Evolutionary conservation across 2,329 filamentous ascomycete genomes (phyloP).

Genomic region (Neonectria sp.): DNA sequence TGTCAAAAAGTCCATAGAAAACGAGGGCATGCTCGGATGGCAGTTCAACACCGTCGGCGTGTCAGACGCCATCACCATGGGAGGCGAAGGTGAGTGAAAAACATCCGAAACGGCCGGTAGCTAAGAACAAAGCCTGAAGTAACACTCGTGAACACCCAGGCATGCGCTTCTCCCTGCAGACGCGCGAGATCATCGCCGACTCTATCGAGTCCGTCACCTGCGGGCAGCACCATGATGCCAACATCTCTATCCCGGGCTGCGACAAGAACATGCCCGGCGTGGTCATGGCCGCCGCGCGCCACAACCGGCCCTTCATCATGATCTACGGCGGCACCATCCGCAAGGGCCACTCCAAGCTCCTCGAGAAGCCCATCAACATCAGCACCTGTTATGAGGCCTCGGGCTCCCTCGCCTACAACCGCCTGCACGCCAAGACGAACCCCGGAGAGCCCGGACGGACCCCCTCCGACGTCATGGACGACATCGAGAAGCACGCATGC

Average conservation of each 20-base stretch:
- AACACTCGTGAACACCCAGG: slow-evolving; percentile 63
- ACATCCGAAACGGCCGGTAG: background rate
- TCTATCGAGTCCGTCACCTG: slow-evolving; percentile 94
- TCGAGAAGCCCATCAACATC: slow-evolving; percentile 88
- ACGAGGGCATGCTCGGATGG: slow-evolving; percentile 92
- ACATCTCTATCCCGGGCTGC: slow-evolving; percentile 92
- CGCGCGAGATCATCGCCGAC: slow-evolving; percentile 93
- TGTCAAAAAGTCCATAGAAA: slow-evolving; percentile 85
- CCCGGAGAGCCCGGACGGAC: slow-evolving; percentile 75
- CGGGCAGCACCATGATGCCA: slow-evolving; percentile 93
- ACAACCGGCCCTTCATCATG: slow-evolving; percentile 95
- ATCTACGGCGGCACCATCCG: slow-evolving; percentile 94
- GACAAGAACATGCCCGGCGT: slow-evolving; percentile 99
- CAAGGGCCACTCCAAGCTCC: slow-evolving; percentile 84
- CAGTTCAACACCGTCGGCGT: slow-evolving; percentile 94
- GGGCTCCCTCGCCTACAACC: slow-evolving; percentile 85
- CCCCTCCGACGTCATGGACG: slow-evolving; percentile 84
- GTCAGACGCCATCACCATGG: slow-evolving; percentile 96
- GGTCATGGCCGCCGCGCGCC: slow-evolving; percentile 90
- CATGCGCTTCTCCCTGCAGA: slow-evolving; percentile 94
- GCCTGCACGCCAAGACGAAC: slow-evolving; percentile 78
- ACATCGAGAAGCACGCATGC: slow-evolving; percentile 85
- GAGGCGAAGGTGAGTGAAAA: slow-evolving; percentile 78
- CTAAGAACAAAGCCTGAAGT: slow-evolving; percentile 5
- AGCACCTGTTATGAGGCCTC: slow-evolving; percentile 90